Percentiles rank a stretch among this genome's conserved stretches.
Evolutionary conservation across 2,329 filamentous ascomycete species (phyloP).

Genomic region (Pseudocercospora eumusae): DNA sequence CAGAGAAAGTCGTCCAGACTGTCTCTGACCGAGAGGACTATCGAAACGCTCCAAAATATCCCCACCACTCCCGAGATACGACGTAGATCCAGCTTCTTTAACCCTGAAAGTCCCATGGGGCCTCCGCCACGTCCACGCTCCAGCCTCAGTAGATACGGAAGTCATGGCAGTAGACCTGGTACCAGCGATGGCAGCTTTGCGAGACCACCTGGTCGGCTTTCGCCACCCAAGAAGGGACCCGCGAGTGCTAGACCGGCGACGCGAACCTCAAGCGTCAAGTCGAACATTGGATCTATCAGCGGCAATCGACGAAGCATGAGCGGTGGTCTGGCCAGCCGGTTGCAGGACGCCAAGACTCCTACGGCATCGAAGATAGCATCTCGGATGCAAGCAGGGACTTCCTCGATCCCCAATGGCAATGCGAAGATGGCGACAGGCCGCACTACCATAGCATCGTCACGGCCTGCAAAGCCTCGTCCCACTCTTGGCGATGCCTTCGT

Average conservation of each 20-base stretch:
- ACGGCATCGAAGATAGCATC: conserved; percentile 19
- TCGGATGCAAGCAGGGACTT: conserved; percentile 22
- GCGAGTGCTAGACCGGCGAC: conserved; percentile 39
- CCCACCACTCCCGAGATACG: conserved; percentile 74
- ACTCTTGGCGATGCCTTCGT: conserved; percentile 41
- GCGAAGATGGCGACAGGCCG: conserved; percentile 29
- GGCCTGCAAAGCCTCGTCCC: conserved; percentile 36
- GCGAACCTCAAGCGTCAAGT: conserved; percentile 21
- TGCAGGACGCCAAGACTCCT: conserved; percentile 27
- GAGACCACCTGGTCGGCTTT: conserved; percentile 30
- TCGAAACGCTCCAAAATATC: conserved; percentile 77
- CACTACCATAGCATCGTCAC: conserved; percentile 40
- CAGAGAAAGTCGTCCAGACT: conserved; percentile 46
- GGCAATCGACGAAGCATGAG: conserved; percentile 34
- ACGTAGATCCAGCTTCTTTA: conserved; percentile 72
- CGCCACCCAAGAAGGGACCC: conserved; percentile 40
- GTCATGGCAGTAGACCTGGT: conserved; percentile 51
- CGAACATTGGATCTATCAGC: conserved; percentile 31
- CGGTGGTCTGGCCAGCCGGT: conserved; percentile 29
- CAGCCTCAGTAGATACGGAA: conserved; percentile 55
- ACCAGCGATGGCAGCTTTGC: conserved; percentile 46
- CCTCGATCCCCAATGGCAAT: conserved; percentile 15
- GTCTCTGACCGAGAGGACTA: conserved; percentile 79
- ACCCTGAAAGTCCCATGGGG: conserved; percentile 59
- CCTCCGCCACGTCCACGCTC: conserved; percentile 65